Base-by-base conservation (phyloP, 1,139 yeast species). In the Schizosaccharomyces versatilis region DNA sequence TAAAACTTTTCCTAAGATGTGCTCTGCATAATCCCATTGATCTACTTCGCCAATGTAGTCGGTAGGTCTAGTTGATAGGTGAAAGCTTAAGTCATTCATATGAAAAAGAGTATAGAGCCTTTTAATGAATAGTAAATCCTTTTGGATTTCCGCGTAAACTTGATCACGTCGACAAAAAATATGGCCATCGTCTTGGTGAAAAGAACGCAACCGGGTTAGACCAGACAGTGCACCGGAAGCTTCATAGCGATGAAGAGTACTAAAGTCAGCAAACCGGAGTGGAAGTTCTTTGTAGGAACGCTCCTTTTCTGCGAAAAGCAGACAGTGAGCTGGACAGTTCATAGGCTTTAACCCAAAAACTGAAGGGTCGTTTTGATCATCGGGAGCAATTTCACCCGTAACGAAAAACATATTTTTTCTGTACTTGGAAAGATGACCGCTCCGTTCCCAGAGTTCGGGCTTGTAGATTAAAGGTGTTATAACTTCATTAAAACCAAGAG, bases 261-360 rank as follows among this genome's bases (percentile, higher is more conserved):
- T 94, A 68, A 90, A 86, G 69, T 90, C 98, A 61, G 95, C 93
- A 68, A 84, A 86, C 73, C 97, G 80, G 80, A 94, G 78, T 60
- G 98, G 98, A 68, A 90, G 73, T 67, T 90, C 97, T 65, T 94
- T 78, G 71, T 86, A 85, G 1, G 95, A 84, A 68, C 95, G 80
- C 67, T 84, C 94, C 67, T 90, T 79, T 55, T 86, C 71, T 65
- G 81, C 81, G 73, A 84, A 90, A 66, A 90, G 75, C 60, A 90
- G 68, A 73, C 97, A 88, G 69, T 90, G 98, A 54, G 97, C 97
- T 17, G 98, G 98, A 72, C 98, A 90, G 69, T 90, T 90, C 98
- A 90, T 90, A 62, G 98, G 97, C 68, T 90, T 90, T 61, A 90
- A 77, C 59, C 95, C 96, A 65, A 73, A 84, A 1, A 71, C 68